Evolutionary conservation across 2,329 filamentous ascomycete species (phyloP), one percentile per base, ranked within the genome.

Genomic region (Hysterium pulicare): DNA sequence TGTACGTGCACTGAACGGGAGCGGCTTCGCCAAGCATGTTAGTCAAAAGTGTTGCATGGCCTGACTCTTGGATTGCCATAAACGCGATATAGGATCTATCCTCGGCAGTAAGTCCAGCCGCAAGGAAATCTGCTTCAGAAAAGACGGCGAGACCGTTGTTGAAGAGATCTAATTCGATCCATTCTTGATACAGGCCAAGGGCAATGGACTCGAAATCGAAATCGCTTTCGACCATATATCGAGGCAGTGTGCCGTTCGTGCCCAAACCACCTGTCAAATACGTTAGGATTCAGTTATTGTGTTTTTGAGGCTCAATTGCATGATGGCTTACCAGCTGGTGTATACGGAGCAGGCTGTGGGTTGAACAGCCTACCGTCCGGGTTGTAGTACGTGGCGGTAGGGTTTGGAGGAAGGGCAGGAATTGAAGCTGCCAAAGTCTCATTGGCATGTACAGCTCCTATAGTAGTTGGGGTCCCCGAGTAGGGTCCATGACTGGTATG

Each of bases 161-260:
- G 76, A 93, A 93, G 11, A 89, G 75, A 59, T 93, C 88, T 1
- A 93, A 74, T 68, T 93, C 87, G 41, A 91, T 89, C 78, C 81
- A 93, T 66, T 93, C 87, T 55, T 90, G 84, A 60, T 91, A 90
- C 0, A 91, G 71, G 10, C 78, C 86, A 10, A 93, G 72, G 0
- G 82, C 77, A 22, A 93, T 75, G 0, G 86, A 90, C 61, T 91
- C 77, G 61, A 84, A 93, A 64, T 93, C 88, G 58, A 90, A 93
- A 58, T 94, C 88, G 49, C 83, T 87, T 55, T 87, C 76, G 0
- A 87, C 82, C 47, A 84, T 81, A 66, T 91, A 91, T 1, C 89
- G 79, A 2, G 87, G 87, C 33, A 77, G 75, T 0, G 81, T 79
- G n/a, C 86, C 86, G 46, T 91, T 90, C 33, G 86, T 90, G 2